Evolutionary conservation across 148 eudicot species (phyloP).

Genomic region (Nepenthes mirabilis): DNA sequence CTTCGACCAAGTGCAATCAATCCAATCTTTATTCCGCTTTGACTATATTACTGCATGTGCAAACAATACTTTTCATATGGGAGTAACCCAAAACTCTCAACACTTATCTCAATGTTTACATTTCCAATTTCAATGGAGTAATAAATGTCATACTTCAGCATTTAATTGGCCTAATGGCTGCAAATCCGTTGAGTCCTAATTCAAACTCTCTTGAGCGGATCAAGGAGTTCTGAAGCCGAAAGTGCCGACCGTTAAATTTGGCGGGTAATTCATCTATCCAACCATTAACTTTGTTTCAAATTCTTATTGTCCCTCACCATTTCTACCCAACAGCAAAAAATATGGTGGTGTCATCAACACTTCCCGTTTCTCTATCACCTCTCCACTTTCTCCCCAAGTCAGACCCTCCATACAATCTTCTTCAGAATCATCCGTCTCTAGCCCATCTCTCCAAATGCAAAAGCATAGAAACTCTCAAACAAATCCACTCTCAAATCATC

Average conservation of each 20-base stretch:
- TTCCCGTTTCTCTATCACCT: constrained; percentile 12
- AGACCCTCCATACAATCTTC: constrained; percentile 36
- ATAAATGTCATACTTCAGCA: too few relatives aligned
- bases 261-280: constrained; percentile 9
- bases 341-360: constrained; percentile 14
- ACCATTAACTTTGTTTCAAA: constrained; percentile 1
- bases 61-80: too few relatives aligned
- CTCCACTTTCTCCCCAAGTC: constrained; percentile 29
- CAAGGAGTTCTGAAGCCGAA: not conserved
- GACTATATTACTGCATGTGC: too few relatives aligned
- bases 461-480: constrained; percentile 38
- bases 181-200: too few relatives aligned
- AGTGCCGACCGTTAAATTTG: constrained; percentile 15
- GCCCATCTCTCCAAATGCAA: constrained; percentile 41
- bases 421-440: constrained; percentile 38
- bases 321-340: not conserved
- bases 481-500: constrained; percentile 54
- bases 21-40: too few relatives aligned
- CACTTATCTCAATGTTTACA: too few relatives aligned
- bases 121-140: too few relatives aligned
- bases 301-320: not conserved
- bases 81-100: too few relatives aligned
- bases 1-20: too few relatives aligned
- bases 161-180: too few relatives aligned
- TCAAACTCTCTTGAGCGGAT: too few relatives aligned